Evolutionary conservation across 129 eudicot genomes (phyloP).

Genomic region (Dittrichia graveolens): DNA sequence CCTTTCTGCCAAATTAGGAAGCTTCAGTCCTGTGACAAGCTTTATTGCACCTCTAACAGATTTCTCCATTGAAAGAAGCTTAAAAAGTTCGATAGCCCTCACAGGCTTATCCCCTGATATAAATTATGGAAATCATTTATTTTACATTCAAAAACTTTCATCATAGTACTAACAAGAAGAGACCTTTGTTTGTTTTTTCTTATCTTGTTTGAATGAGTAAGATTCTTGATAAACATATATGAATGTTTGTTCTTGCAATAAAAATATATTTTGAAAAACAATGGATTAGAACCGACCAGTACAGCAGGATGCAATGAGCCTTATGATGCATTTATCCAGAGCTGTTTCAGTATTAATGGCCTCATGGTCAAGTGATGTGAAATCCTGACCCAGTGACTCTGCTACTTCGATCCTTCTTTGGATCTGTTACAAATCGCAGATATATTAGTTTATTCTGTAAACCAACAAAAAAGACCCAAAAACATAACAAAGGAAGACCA

Average conservation of each 20-base stretch:
- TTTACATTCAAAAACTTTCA: not conserved
- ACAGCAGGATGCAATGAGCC: conserved; percentile 97
- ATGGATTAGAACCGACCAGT: conserved; percentile 49
- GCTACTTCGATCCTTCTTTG: conserved; percentile 70
- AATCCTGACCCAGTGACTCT: conserved; percentile 59
- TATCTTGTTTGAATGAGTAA: not conserved
- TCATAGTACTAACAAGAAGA: too few species aligned
- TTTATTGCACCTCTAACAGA: conserved; percentile 94
- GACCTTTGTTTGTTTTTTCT: not conserved
- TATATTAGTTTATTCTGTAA: not conserved
- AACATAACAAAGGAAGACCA: not conserved
- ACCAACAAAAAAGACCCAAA: not conserved
- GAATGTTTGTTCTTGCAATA: not conserved
- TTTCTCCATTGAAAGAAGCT: conserved; percentile 87
- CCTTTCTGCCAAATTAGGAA: conserved; percentile 85
- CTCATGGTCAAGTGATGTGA: conserved; percentile 74
- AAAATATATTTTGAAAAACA: not conserved
- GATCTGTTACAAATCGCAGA: conserved; percentile 50
- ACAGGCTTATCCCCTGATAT: conserved; percentile 86
- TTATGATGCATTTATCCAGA: conserved; percentile 94
- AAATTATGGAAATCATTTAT: conserved; percentile 12
- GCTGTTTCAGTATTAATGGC: conserved; percentile 77
- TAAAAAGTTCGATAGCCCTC: conserved; percentile 87
- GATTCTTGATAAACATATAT: not conserved
- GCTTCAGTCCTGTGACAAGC: conserved; percentile 88